A percentile compares a stretch with the other conserved stretches of the same genome.
These are phyloP conservation scores for Omphalea diandra DNA, from an alignment of 441 rosid species.

Conservation along the genomic window DNA sequence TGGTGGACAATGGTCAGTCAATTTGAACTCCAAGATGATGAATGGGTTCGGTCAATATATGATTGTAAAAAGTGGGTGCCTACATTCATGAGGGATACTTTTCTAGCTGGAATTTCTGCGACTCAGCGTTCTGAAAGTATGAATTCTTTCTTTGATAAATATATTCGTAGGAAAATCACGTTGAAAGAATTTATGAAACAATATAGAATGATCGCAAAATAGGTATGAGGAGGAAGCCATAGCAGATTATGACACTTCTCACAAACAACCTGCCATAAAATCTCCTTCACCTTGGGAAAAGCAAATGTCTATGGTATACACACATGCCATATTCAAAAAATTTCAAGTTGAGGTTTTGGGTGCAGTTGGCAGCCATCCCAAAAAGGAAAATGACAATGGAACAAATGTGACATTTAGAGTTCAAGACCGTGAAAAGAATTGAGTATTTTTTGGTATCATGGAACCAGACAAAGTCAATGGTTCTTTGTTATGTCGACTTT, in stretches of 20 bases:
- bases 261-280: slow-evolving; percentile 70
- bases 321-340: slow-evolving; percentile 73
- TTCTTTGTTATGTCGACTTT: slow-evolving; percentile 71
- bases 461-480: slow-evolving; percentile 61
- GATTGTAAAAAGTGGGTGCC: slow-evolving; percentile 82
- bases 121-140: slow-evolving; percentile 67
- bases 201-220: slow-evolving; percentile 62
- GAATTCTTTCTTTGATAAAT: slow-evolving; percentile 69
- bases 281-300: slow-evolving; percentile 92
- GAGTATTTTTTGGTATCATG: slow-evolving; percentile 61
- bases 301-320: slow-evolving; percentile 64
- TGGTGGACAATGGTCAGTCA: slow-evolving; percentile 73
- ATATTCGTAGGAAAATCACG: slow-evolving; percentile 65
- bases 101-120: slow-evolving; percentile 69
- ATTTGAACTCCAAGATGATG: slow-evolving; percentile 62
- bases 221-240: slow-evolving; percentile 80
- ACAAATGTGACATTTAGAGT: slow-evolving; percentile 51
- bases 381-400: slow-evolving; percentile 63
- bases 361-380: slow-evolving; percentile 85
- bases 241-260: slow-evolving; percentile 80
- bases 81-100: slow-evolving; percentile 55
- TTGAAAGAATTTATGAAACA: slow-evolving; percentile 73
- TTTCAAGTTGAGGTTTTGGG: slow-evolving; percentile 82
- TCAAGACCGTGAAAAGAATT: slow-evolving; percentile 73
- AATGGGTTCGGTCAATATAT: slow-evolving; percentile 56